Percentiles rank a stretch among this genome's conserved stretches.
Conservation (phyloP, 495 filamentous ascomycete genomes). For the Annulohypoxylon maeteangense region DNA sequence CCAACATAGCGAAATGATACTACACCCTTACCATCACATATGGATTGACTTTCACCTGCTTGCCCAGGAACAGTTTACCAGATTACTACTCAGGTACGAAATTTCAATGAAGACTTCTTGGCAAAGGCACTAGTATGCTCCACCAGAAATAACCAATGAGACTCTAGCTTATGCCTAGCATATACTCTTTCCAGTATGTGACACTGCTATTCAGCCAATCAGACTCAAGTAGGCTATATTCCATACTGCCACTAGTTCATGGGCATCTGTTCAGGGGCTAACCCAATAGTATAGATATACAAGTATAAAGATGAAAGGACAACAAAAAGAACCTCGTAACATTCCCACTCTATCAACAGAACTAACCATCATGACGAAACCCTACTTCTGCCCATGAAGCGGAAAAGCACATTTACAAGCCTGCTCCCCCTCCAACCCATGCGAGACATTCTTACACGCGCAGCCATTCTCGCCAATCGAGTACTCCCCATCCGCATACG, state of each 20-base stretch:
- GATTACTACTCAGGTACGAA: no score
- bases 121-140: neutral
- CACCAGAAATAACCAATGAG: neutral
- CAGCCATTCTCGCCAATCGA: no score
- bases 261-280: neutral
- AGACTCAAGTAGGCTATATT: neutral
- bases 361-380: no score
- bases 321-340: neutral
- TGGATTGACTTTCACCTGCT: neutral
- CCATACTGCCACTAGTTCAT: neutral
- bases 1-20: neutral
- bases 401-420: no score
- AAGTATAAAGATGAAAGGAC: neutral
- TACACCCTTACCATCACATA: neutral
- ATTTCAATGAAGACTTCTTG: neutral
- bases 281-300: neutral
- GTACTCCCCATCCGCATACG: no score
- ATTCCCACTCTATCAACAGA: neutral
- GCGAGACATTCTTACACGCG: no score
- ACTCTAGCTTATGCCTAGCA: neutral
- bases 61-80: neutral
- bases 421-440: no score
- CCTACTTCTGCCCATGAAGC: no score
- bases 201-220: neutral
- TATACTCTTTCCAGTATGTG: conserved; percentile 1